Percentiles rank a stretch among this genome's conserved stretches.
phyloP scores from a whole-genome alignment of 148 eudicot species.

The Cornus suecica region DNA sequence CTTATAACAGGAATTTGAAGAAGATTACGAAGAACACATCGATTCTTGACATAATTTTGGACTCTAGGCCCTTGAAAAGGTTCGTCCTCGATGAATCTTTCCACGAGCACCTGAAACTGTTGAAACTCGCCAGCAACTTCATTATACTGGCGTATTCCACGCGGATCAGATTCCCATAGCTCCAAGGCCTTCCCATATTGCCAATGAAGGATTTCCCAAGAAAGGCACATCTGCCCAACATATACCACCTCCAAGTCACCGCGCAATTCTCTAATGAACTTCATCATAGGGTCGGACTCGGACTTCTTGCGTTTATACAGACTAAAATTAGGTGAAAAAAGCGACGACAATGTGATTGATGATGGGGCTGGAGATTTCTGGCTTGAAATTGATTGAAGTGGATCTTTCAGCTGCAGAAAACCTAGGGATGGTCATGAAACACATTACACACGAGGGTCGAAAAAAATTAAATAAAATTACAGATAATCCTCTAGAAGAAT shows the following conservation, averaged over 20 bases:
- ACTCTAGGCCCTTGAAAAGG: constrained; percentile 80
- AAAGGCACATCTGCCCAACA: constrained; percentile 94
- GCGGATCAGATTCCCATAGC: constrained; percentile 76
- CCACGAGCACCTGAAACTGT: constrained; percentile 86
- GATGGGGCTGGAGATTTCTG: constrained; percentile 37
- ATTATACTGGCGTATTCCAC: constrained; percentile 44
- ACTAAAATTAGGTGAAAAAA: constrained; percentile 48
- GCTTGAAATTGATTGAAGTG: constrained; percentile 48
- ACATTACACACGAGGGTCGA: neutral
- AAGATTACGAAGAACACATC: constrained; percentile 66
- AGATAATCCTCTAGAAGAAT: neutral
- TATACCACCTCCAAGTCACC: constrained; percentile 77
- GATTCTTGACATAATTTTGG: constrained; percentile 60
- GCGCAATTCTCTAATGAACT: constrained; percentile 56
- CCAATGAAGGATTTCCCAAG: constrained; percentile 95
- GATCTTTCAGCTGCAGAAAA: constrained; percentile 80
- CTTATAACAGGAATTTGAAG: constrained; percentile 87
- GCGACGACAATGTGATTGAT: constrained; percentile 43
- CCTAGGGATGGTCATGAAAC: constrained; percentile 35
- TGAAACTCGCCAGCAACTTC: constrained; percentile 91
- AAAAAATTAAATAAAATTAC: neutral
- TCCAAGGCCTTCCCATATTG: constrained; percentile 86
- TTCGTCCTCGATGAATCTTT: constrained; percentile 81
- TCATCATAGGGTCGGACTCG: constrained; percentile 51
- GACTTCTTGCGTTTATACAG: constrained; percentile 39